Percentiles rank a stretch among this genome's conserved stretches.
Evolutionary conservation across 148 eudicot genomes (phyloP).

Genomic region (Cornus kousa): DNA sequence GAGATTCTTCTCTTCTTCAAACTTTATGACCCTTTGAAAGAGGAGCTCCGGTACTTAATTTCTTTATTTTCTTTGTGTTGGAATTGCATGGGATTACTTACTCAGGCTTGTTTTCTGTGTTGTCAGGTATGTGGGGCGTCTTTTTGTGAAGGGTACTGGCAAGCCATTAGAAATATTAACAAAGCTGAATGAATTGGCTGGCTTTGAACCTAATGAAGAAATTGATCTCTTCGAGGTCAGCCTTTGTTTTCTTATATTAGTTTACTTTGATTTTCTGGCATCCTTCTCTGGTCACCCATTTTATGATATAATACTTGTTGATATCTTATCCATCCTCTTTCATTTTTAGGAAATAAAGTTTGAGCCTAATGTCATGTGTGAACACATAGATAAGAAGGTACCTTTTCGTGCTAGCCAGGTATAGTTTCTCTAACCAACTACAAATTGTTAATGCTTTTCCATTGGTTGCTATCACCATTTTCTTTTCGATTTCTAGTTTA

Average conservation of each 20-base stretch:
- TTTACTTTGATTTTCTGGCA: neutral
- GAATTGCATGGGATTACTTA: conserved; percentile 1
- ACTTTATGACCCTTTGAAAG: conserved; percentile 81
- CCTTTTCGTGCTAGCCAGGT: conserved; percentile 83
- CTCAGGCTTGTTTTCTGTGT: conserved; percentile 2
- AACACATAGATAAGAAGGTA: conserved; percentile 62
- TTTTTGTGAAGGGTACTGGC: conserved; percentile 66
- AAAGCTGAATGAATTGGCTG: conserved; percentile 79
- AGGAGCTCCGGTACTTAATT: conserved; percentile 72
- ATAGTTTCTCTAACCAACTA: neutral
- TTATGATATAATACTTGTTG: neutral
- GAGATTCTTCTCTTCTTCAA: conserved; percentile 92
- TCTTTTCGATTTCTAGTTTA: neutral
- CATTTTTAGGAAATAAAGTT: conserved; percentile 80
- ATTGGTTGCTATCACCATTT: neutral
- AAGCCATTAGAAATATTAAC: conserved; percentile 69
- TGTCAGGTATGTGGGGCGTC: conserved; percentile 78
- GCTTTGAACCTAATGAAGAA: conserved; percentile 75
- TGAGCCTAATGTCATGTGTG: conserved; percentile 95
- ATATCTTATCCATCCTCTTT: conserved; percentile 10
- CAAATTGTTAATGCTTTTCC: neutral
- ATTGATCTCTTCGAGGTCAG: conserved; percentile 86
- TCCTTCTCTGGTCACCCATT: conserved; percentile 8
- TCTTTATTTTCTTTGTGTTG: neutral
- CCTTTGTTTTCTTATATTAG: neutral